Percentiles rank a stretch among this genome's conserved stretches.
Conservation (phyloP, 805 yeast genomes). For the Metschnikowia sp. region DNA sequence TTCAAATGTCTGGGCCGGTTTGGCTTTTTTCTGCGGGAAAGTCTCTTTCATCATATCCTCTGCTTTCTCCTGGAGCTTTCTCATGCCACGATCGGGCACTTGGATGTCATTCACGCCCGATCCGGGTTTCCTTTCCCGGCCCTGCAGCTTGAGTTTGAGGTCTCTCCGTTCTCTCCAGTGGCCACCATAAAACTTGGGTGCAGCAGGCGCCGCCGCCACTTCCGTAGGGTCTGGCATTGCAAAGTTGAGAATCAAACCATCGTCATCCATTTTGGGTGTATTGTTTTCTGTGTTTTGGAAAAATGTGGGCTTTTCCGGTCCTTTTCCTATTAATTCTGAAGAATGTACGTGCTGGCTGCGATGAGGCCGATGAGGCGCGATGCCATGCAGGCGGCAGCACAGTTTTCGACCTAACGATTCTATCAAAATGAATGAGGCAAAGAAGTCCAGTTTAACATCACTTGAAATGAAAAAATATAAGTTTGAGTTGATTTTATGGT, state of each 20-base stretch:
- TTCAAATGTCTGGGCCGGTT: background rate
- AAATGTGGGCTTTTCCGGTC: background rate
- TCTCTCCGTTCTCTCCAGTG: slow-evolving; percentile 79
- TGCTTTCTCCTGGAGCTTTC: slow-evolving; percentile 8
- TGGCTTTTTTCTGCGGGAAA: slow-evolving; percentile 8
- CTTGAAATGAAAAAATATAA: too few species aligned
- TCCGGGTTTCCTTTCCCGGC: slow-evolving; percentile 34
- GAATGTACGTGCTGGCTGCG: background rate
- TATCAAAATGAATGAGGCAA: background rate
- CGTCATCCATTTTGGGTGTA: slow-evolving; percentile 47
- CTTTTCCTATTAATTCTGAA: background rate
- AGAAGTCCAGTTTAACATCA: background rate
- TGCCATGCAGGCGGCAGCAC: background rate
- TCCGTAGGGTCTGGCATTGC: slow-evolving; percentile 38
- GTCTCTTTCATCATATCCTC: slow-evolving; percentile 8
- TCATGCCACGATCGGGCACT: slow-evolving; percentile 6
- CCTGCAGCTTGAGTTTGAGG: slow-evolving; percentile 48
- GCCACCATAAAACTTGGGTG: slow-evolving; percentile 36
- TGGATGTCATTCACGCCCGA: slow-evolving; percentile 33
- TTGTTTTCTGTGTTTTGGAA: background rate
- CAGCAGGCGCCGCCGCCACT: slow-evolving; percentile 22
- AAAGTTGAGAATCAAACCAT: slow-evolving; percentile 75
- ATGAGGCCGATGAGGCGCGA: slow-evolving; percentile 7
- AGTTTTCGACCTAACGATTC: background rate
- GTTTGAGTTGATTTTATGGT: too few species aligned